phyloP scores from a whole-genome alignment of 1,139 yeast species.

The Suhomyces bolitotheri region DNA sequence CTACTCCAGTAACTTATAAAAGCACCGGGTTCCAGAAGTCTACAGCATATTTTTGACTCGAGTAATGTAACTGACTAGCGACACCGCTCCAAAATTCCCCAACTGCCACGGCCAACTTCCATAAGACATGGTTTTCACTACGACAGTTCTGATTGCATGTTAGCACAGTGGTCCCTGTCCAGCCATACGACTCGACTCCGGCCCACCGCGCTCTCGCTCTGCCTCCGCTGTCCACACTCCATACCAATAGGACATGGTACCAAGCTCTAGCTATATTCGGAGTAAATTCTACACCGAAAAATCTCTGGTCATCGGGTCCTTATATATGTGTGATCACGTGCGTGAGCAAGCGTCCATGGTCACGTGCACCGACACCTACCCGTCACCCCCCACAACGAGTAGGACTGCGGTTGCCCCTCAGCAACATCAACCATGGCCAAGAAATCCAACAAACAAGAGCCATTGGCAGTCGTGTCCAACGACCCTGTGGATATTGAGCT shows the following conservation, averaged over 20 bases:
- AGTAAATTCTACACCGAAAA: conserved; percentile 35
- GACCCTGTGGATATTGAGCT: conserved; percentile 34
- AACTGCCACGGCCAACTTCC: too few relatives aligned
- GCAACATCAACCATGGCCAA: conserved; percentile 10
- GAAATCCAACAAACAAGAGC: conserved; percentile 11
- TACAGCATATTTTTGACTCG: too few relatives aligned
- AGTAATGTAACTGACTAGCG: too few relatives aligned
- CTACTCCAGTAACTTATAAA: too few relatives aligned
- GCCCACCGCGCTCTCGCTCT: conserved; percentile 28
- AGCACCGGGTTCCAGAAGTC: too few relatives aligned
- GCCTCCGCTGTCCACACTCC: conserved; percentile 77
- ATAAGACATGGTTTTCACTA: too few relatives aligned
- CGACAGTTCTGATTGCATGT: too few relatives aligned
- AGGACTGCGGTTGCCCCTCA: not conserved
- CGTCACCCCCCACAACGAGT: conserved; percentile 1
- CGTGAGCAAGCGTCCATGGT: too few relatives aligned
- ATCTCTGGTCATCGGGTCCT: too few relatives aligned
- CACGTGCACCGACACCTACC: conserved; percentile 2
- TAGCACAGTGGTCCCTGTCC: conserved; percentile 4
- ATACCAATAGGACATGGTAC: conserved; percentile 39
- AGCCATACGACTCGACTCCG: conserved; percentile 3
- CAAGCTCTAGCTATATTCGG: conserved; percentile 64
- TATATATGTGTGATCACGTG: conserved; percentile 8
- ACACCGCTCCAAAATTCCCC: too few relatives aligned
- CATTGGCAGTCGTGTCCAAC: conserved; percentile 33